Percentiles rank a stretch among this genome's conserved stretches.
phyloP scores from a whole-genome alignment of 179 eudicot species.

The Amaranthus tricolor region DNA sequence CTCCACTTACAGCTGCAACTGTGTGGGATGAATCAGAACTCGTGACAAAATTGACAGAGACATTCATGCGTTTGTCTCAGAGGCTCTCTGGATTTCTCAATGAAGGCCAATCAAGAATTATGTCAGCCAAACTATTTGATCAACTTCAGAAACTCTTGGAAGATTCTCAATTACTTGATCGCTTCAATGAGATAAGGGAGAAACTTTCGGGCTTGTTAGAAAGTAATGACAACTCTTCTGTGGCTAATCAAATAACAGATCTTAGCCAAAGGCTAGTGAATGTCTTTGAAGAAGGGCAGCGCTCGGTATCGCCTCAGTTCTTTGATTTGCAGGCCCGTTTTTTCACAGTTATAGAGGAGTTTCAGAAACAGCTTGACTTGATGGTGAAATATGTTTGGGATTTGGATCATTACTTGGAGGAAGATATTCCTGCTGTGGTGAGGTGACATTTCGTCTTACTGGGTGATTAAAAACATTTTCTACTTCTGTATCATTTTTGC shows the following conservation, averaged over 20 bases:
- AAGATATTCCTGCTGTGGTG: slow-evolving; percentile 98
- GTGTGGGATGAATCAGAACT: slow-evolving; percentile 45
- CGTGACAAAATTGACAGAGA: slow-evolving; percentile 39
- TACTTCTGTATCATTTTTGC: not conserved
- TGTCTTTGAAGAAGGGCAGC: slow-evolving; percentile 80
- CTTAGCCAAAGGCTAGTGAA: slow-evolving; percentile 77
- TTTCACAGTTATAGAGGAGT: slow-evolving; percentile 70
- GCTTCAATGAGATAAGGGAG: slow-evolving; percentile 54
- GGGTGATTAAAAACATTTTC: slow-evolving; percentile 15
- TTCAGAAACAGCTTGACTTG: slow-evolving; percentile 88
- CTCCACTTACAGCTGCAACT: slow-evolving; percentile 23
- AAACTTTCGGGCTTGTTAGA: slow-evolving; percentile 62
- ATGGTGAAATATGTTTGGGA: slow-evolving; percentile 97
- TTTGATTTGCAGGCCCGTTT: slow-evolving; percentile 77
- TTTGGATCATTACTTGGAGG: slow-evolving; percentile 89
- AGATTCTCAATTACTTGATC: slow-evolving; percentile 41
- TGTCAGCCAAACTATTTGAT: slow-evolving; percentile 45
- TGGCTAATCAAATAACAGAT: slow-evolving; percentile 74
- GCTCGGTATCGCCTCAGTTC: slow-evolving; percentile 79
- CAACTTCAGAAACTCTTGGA: slow-evolving; percentile 41
- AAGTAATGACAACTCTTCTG: slow-evolving; percentile 55
- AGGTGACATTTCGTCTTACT: slow-evolving; percentile 69
- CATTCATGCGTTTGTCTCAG: slow-evolving; percentile 46
- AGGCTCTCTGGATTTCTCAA: slow-evolving; percentile 48
- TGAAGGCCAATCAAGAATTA: slow-evolving; percentile 42